phyloP scores from a whole-genome alignment of 208 protist genomes.

The Phytomonas francai region DNA sequence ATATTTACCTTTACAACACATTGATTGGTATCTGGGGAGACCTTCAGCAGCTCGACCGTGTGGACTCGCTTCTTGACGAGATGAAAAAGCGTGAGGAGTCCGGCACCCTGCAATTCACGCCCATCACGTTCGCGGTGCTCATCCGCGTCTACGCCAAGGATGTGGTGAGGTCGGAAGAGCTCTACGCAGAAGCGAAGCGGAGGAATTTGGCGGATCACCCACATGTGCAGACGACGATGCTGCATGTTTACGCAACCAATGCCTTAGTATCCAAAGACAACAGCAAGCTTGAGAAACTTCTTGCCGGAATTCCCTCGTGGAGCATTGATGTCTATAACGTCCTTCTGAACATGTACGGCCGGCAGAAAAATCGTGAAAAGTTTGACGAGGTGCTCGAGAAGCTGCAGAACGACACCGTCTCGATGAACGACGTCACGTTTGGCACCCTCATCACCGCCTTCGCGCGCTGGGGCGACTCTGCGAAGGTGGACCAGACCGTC shows the following conservation, averaged over 20 bases:
- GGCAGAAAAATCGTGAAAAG: constrained; percentile 44
- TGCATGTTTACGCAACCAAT: constrained; percentile 39
- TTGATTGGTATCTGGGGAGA: constrained; percentile 80
- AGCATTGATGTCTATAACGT: constrained; percentile 84
- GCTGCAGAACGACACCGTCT: constrained; percentile 60
- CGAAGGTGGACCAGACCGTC: constrained; percentile 68
- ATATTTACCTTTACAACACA: constrained; percentile 75
- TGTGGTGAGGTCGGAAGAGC: constrained; percentile 26
- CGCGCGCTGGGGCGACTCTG: constrained; percentile 58
- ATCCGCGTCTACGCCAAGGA: constrained; percentile 59
- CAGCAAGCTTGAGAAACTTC: constrained; percentile 39
- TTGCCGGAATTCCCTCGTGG: constrained; percentile 44
- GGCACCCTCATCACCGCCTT: constrained; percentile 84
- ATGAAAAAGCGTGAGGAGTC: constrained; percentile 62
- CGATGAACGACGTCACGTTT: constrained; percentile 88
- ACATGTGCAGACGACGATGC: constrained; percentile 79
- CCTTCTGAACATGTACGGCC: constrained; percentile 74
- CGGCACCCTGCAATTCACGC: constrained; percentile 68
- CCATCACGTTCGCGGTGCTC: constrained; percentile 68
- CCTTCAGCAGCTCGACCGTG: constrained; percentile 34
- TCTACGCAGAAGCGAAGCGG: constrained; percentile 60
- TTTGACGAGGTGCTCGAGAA: constrained; percentile 63
- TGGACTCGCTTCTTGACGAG: constrained; percentile 45
- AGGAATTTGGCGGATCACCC: constrained; percentile 61
- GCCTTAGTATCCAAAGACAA: neutral